Evolutionary conservation across 441 rosid species (phyloP), one percentile per base, ranked within the genome.

Genomic region (Erysimum cheiri): DNA sequence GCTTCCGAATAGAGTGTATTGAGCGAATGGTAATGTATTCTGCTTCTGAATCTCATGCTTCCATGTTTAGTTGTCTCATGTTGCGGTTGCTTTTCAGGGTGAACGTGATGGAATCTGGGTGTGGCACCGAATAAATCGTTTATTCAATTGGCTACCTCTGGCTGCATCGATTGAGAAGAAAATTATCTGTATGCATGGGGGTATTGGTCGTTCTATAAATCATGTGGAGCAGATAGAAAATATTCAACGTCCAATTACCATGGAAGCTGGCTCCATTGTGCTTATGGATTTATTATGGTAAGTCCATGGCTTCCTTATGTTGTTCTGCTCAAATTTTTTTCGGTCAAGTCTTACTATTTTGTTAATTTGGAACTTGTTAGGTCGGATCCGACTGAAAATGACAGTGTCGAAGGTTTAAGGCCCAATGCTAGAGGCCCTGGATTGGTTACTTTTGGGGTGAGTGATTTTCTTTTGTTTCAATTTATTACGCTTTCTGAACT

Each of bases 391-490:
- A 95, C 99, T 10, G 99, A 95, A 81, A 95, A 95, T 83, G 99
- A 95, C 71, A 95, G 99, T 5, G 98, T 95, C 60, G 98, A 92
- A 83, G 99, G 99, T 67, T 79, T 92, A 78, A 78, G 99, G 69
- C 99, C 99, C 53, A 95, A 95, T 84, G 99, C 99, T 70, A 89
- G 99, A 81, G 99, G 99, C 56, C 99, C 99, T 26, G 98, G 99
- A 37, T 80, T 95, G 84, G 98, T 95, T 72, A 95, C 98, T 44
- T 95, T 95, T 53, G 99, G 99, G 91, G 99, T 95, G 77, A 80
- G 96, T 78, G 49, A 22, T 37, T 55, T 22, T 52, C 63, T 48
- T 24, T 49, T 33, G 53, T 53, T 63, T 19, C 12, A 24, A 44
- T 14, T 39, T 63, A 46, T 41, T 19, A 67, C 3, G 10, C 56